Evolutionary conservation across 2,329 filamentous ascomycete species (phyloP).

Genomic region (Ceratocystis cubensis): DNA sequence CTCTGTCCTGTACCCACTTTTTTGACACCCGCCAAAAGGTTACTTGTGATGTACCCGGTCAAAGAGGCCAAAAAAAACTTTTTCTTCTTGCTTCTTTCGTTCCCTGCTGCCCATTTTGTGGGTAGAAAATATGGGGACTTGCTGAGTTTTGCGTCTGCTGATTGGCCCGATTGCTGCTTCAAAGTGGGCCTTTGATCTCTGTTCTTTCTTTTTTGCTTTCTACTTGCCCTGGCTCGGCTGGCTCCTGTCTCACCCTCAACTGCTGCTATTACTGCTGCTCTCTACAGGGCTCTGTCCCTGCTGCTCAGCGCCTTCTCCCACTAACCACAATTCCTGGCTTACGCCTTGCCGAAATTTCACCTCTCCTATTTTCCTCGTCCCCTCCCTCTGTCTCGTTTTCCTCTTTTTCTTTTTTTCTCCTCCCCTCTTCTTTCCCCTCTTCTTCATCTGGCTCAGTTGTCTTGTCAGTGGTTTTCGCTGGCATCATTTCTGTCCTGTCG

Average conservation of each 20-base stretch:
- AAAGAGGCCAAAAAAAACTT: slow-evolving; percentile 1
- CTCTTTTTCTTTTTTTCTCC: not conserved
- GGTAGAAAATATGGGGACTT: not conserved
- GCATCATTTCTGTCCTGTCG: slow-evolving; percentile 22
- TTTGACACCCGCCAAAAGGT: not conserved
- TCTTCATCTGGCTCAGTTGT: slow-evolving; percentile 21
- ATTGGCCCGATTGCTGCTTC: not conserved
- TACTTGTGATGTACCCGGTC: too few relatives aligned
- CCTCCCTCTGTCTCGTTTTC: not conserved
- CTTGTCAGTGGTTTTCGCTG: slow-evolving; percentile 21
- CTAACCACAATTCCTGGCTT: slow-evolving; percentile 7
- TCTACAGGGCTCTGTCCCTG: not conserved
- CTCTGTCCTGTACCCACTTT: not conserved
- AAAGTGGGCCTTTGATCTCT: not conserved
- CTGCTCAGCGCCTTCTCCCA: not conserved
- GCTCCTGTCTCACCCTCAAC: not conserved
- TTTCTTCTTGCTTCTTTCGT: slow-evolving; percentile 3
- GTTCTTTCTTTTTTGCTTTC: not conserved
- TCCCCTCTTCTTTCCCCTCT: slow-evolving; percentile 16
- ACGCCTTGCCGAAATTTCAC: slow-evolving; percentile 11
- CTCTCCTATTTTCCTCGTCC: slow-evolving; percentile 20
- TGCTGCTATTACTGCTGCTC: slow-evolving; percentile 10
- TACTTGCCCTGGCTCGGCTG: not conserved
- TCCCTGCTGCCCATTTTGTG: not conserved
- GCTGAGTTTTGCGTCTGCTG: not conserved